Conservation (phyloP, 495 filamentous ascomycete genomes). For the Xylaria longipes region DNA sequence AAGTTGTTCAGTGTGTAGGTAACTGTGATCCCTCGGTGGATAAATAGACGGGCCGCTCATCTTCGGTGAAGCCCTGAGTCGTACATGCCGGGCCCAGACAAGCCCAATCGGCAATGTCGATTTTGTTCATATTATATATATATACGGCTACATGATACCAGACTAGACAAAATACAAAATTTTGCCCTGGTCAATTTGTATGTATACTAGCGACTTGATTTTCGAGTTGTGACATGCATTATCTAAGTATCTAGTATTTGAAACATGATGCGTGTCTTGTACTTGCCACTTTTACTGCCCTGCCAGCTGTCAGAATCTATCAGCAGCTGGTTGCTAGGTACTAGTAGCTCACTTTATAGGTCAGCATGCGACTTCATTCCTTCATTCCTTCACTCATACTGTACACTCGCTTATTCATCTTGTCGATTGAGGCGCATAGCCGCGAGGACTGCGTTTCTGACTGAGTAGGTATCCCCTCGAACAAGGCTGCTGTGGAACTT, state of each 20-base stretch:
- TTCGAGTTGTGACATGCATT: background rate
- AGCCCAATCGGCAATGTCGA: background rate
- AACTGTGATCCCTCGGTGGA: background rate
- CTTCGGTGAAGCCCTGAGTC: background rate
- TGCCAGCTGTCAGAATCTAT: background rate
- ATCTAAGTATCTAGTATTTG: no score
- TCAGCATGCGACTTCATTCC: background rate
- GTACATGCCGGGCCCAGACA: background rate
- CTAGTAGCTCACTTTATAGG: background rate
- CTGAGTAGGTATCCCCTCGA: background rate
- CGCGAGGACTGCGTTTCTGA: background rate
- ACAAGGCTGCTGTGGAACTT: background rate
- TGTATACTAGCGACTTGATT: background rate
- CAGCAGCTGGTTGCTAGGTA: background rate
- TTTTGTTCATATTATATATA: conserved; percentile 26
- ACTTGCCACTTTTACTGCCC: background rate
- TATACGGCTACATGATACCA: conserved; percentile 7
- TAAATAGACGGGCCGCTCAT: background rate
- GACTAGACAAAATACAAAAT: background rate
- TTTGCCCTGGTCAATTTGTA: background rate
- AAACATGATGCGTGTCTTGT: no score
- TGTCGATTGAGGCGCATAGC: background rate
- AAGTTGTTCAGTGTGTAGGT: background rate
- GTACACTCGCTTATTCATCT: no score
- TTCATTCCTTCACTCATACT: background rate